phyloP scores from a whole-genome alignment of 2,329 filamentous ascomycete genomes.

The Cucurbitaria berberidis region DNA sequence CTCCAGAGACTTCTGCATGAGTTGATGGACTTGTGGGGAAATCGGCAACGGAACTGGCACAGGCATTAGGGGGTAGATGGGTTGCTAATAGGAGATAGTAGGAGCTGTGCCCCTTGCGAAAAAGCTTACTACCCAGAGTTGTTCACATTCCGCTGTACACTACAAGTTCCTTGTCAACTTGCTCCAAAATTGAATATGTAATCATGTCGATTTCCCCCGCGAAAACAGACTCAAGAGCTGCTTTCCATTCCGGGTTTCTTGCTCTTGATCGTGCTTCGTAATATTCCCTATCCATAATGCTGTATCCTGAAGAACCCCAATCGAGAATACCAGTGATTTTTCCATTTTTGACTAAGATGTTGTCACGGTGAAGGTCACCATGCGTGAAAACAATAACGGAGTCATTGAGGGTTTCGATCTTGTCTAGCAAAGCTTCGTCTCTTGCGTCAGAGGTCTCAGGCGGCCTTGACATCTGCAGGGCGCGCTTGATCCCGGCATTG shows the following conservation, averaged over 20 bases:
- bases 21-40: too few species aligned
- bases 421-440: not conserved
- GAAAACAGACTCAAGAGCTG: not conserved
- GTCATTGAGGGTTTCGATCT: not conserved
- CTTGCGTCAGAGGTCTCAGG: not conserved
- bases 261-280: not conserved
- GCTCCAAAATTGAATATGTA: too few species aligned
- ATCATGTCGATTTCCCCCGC: not conserved
- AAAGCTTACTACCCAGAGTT: too few species aligned
- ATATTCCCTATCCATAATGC: not conserved
- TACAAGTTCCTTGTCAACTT: too few species aligned
- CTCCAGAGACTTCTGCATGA: too few species aligned
- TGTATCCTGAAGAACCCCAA: not conserved
- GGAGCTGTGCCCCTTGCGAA: too few species aligned
- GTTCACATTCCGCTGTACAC: too few species aligned
- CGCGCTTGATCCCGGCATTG: not conserved
- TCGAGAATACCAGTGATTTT: not conserved
- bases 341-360: conserved; percentile 1
- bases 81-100: too few species aligned
- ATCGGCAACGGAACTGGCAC: too few species aligned
- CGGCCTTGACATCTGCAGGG: not conserved
- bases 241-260: not conserved
- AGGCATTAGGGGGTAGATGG: too few species aligned
- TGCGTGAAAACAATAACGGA: conserved; percentile 4
- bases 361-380: conserved; percentile 4